phyloP scores from a whole-genome alignment of 345 rosid genomes.

The Mercurialis annua region DNA sequence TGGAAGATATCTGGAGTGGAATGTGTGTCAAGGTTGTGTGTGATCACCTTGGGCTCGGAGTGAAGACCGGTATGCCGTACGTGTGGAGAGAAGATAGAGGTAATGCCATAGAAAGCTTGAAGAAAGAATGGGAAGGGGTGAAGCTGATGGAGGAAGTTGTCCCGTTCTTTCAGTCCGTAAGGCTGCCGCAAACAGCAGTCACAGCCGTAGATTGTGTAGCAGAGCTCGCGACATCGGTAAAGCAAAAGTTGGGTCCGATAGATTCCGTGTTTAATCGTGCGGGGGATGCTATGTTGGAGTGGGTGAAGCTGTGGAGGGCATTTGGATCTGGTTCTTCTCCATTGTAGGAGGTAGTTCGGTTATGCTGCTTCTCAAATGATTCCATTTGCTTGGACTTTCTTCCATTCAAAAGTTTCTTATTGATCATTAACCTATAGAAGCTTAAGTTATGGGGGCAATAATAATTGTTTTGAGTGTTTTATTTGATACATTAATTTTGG shows the following conservation, averaged over 20 bases:
- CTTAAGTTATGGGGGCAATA: not conserved
- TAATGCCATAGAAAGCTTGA: conserved; percentile 69
- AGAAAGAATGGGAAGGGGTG: conserved; percentile 96
- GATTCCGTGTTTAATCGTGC: conserved; percentile 68
- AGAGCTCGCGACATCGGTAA: conserved; percentile 60
- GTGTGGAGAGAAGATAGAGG: conserved; percentile 91
- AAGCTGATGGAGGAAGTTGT: conserved; percentile 90
- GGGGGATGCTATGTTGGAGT: conserved; percentile 60
- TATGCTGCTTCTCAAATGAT: not conserved
- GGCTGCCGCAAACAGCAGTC: conserved; percentile 47
- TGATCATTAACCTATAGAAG: not conserved
- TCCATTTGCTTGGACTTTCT: not conserved
- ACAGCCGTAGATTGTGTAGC: conserved; percentile 65
- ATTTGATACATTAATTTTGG: not conserved
- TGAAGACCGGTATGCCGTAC: conserved; percentile 83
- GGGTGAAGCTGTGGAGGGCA: conserved; percentile 72
- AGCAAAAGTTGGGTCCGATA: conserved; percentile 55
- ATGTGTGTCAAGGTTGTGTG: conserved; percentile 81
- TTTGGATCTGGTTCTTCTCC: conserved; percentile 38
- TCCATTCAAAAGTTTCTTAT: not conserved
- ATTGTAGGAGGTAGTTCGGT: conserved; percentile 1
- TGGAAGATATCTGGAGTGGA: conserved; percentile 92
- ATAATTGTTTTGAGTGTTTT: not conserved
- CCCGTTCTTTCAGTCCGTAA: conserved; percentile 72
- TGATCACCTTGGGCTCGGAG: conserved; percentile 82